phyloP scores from a whole-genome alignment of 371 early-diverging fungal species.

The Syncephalis plumigaleata region DNA sequence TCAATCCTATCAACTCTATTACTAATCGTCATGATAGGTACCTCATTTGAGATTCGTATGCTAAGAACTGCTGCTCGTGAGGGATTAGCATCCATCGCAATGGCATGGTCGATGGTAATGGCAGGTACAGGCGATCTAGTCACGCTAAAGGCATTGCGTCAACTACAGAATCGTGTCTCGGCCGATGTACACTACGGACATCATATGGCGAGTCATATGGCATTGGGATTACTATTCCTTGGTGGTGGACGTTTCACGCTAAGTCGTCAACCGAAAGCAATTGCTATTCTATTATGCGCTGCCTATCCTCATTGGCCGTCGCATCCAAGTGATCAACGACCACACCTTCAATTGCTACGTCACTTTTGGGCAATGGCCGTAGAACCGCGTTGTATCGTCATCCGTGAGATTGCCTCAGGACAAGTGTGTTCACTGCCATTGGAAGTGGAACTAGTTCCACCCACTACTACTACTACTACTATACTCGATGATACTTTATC shows the following conservation, averaged over 20 bases:
- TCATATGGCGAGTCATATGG: constrained; percentile 71
- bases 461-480: no score
- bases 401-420: constrained; percentile 41
- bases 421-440: constrained; percentile 38
- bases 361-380: constrained; percentile 80
- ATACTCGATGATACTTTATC: no score
- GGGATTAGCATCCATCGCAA: no score
- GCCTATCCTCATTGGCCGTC: constrained; percentile 65
- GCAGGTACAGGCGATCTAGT: constrained; percentile 66
- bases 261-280: constrained; percentile 38
- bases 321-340: constrained; percentile 43
- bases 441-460: constrained; percentile 2
- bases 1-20: no score
- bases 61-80: no score
- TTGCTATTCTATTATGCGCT: constrained; percentile 50
- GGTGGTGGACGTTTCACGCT: constrained; percentile 67
- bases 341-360: constrained; percentile 66
- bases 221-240: constrained; percentile 65
- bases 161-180: constrained; percentile 23
- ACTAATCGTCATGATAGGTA: no score
- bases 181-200: constrained; percentile 47
- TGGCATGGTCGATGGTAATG: constrained; percentile 33
- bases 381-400: constrained; percentile 52
- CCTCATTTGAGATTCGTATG: no score
- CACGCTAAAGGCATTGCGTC: constrained; percentile 30